Evolutionary conservation across 1,284 basidiomycete genomes (phyloP).

Genomic region (Apiotrichum siamense): DNA sequence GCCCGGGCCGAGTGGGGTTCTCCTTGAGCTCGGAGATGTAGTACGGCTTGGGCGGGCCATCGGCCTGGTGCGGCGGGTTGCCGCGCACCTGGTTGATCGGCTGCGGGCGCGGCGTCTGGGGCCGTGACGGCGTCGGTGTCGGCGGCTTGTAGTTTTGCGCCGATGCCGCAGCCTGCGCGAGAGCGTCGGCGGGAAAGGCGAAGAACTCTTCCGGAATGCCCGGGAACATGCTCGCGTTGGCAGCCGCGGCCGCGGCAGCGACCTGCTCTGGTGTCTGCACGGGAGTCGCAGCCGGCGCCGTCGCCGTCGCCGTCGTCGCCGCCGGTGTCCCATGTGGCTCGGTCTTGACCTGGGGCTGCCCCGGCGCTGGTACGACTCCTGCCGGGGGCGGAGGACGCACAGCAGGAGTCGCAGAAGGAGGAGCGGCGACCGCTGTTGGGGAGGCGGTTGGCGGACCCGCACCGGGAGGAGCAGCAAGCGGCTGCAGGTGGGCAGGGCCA

Average conservation of each 20-base stretch:
- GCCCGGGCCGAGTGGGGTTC: constrained; percentile 38
- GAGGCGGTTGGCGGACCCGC: constrained; percentile 4
- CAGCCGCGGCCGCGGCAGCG: not conserved
- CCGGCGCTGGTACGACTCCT: not conserved
- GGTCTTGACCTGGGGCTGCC: too few relatives aligned
- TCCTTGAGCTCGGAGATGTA: constrained; percentile 41
- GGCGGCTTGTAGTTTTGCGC: not conserved
- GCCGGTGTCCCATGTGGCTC: not conserved
- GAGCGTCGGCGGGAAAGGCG: not conserved
- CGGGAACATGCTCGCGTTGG: not conserved
- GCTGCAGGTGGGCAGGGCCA: too few relatives aligned
- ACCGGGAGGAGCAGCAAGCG: constrained; percentile 1
- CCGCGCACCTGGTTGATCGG: constrained; percentile 8
- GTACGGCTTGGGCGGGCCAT: constrained; percentile 33
- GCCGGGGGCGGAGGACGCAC: constrained; percentile 1
- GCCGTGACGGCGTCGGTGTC: not conserved
- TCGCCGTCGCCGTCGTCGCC: too few relatives aligned
- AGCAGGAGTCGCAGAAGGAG: constrained; percentile 6
- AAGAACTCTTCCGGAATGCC: not conserved
- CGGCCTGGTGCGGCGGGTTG: constrained; percentile 10
- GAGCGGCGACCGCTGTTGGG: constrained; percentile 6
- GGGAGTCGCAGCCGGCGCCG: too few relatives aligned
- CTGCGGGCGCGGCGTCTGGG: not conserved
- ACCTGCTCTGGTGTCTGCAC: not conserved
- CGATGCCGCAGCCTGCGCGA: not conserved